Evolutionary conservation across 139 green algal genomes (phyloP).

Genomic region (Mesostigma viride): DNA sequence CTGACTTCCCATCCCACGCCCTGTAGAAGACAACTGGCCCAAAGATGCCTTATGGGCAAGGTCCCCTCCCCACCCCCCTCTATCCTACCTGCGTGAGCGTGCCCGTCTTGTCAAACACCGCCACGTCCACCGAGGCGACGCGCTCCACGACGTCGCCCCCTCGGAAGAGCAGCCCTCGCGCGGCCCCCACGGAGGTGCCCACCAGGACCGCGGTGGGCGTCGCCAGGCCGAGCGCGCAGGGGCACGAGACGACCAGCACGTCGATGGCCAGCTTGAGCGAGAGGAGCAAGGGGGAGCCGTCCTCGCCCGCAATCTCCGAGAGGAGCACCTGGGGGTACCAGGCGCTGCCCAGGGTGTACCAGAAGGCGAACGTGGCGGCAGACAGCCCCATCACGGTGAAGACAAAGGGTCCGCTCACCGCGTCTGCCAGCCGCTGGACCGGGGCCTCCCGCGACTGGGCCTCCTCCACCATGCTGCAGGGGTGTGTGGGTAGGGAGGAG

Average conservation of each 20-base stretch:
- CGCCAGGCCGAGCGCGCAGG: conserved; percentile 81
- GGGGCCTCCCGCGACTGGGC: conserved; percentile 61
- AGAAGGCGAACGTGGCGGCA: conserved; percentile 70
- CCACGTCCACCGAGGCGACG: conserved; percentile 46
- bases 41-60: too few species aligned
- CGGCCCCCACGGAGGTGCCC: conserved; percentile 53
- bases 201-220: conserved; percentile 86
- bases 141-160: conserved; percentile 80
- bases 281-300: conserved; percentile 44
- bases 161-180: conserved; percentile 64
- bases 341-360: conserved; percentile 31
- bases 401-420: conserved; percentile 72
- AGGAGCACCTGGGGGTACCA: conserved; percentile 26
- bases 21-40: too few species aligned
- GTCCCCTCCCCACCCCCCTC: too few species aligned
- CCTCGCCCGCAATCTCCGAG: conserved; percentile 20
- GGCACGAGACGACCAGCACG: conserved; percentile 83
- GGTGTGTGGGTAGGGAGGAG: too few species aligned
- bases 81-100: too few species aligned
- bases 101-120: conserved; percentile 90
- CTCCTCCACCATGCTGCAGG: conserved; percentile 26
- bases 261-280: conserved; percentile 70
- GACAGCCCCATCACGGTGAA: conserved; percentile 70
- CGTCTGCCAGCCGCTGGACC: conserved; percentile 74
- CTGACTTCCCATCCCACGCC: too few species aligned